A percentile compares a stretch with the other conserved stretches of the same genome.
phyloP scores from a whole-genome alignment of 2,329 filamentous ascomycete species.

The Juglanconis juglandina region DNA sequence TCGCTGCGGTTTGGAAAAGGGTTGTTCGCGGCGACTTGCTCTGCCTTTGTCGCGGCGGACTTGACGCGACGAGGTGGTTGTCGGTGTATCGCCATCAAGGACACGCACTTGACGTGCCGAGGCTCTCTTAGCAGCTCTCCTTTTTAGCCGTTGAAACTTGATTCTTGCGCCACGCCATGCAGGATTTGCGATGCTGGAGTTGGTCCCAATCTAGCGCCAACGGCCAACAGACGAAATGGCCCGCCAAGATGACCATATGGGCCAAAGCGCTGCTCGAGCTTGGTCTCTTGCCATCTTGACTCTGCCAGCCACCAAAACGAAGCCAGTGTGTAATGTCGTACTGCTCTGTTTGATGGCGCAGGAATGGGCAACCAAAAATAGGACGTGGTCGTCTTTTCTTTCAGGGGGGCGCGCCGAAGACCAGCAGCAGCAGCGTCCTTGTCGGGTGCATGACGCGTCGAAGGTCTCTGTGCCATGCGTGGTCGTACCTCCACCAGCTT shows the following conservation, averaged over 20 bases:
- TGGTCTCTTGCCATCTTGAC: background rate
- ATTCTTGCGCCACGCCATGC: background rate
- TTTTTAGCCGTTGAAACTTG: background rate
- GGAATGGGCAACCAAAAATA: conserved; percentile 9
- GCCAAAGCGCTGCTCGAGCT: background rate
- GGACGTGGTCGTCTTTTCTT: background rate
- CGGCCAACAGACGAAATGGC: conserved; percentile 1
- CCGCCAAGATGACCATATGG: conserved; percentile 2
- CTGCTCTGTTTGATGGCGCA: background rate
- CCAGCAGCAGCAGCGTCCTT: background rate
- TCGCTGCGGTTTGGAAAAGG: no score
- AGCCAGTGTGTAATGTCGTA: conserved; percentile 2
- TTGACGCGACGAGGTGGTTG: background rate
- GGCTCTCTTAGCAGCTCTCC: background rate
- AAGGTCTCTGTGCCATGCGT: conserved; percentile 20
- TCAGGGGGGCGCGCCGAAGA: conserved; percentile 1
- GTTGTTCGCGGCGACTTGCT: no score
- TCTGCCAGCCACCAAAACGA: conserved; percentile 3
- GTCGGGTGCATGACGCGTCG: conserved; percentile 18
- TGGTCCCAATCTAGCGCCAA: background rate
- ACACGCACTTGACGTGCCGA: background rate
- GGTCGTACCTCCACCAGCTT: conserved; percentile 22
- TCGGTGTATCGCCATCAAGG: background rate
- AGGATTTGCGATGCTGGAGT: background rate
- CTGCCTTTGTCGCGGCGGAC: background rate